Base-by-base conservation (phyloP, 108 stramenopile genomes). In the Pseudonitzschia delicatissima region DNA sequence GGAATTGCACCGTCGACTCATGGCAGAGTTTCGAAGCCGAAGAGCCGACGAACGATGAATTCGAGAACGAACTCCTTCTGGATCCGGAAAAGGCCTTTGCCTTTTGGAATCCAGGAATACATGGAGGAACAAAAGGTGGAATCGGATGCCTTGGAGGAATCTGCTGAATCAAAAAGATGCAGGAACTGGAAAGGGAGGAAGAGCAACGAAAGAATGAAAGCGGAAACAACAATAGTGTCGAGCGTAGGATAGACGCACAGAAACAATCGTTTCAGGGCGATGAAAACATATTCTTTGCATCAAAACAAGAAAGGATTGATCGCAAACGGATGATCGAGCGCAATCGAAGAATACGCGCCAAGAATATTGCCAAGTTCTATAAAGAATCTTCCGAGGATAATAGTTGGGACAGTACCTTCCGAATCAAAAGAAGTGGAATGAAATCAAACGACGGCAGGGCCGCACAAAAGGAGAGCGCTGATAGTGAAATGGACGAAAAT, bases 91-190 rank as follows among this genome's bases (percentile, higher is more conserved):
- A 61, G 37, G 60, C 60, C 15, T 21, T 11, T 20, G 39, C 28
- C 2, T 61, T 61, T 61, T 61, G 60, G 60, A 61, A 61, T 40
- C n/a, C 60, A 61, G 35, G 60, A 61, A 61, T 61, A 61, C 20
- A 26, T 40, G 20, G 60, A 37, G 23, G n/a, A 37, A n/a, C 36
- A 27, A 42, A 21, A 42, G 35, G 23, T 26, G 40, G 39, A 61
- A 26, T 40, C 60, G 5, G 18, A 40, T 11, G 60, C 60, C 18
- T 42, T 61, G 32, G 60, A 61, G n/a, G 21, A n/a, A 36, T 18
- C 37, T 61, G 26, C 32, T 61, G 39, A 37, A 61, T 42, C 23
- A 61, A 40, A 37, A 33, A 27, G n/a, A 26, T 61, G 39, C 37
- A 25, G 20, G 23, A 42, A 42, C 21, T 61, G 21, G 39, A 61